A percentile compares a stretch with the other conserved stretches of the same genome.
Evolutionary conservation across 176 grass and related monocot genomes (phyloP).

Genomic region (Oryza rufipogon): DNA sequence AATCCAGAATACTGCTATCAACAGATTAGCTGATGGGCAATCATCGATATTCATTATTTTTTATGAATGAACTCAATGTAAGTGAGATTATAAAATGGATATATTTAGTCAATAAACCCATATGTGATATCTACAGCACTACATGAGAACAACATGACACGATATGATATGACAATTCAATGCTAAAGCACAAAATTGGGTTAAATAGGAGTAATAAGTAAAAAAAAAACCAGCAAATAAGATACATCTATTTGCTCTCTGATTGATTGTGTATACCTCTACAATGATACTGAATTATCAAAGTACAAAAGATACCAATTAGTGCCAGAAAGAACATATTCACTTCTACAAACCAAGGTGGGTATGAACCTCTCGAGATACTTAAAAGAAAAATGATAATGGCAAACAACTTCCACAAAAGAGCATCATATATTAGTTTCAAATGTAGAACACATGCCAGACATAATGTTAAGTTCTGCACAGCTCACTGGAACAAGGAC

Average conservation of each 20-base stretch:
- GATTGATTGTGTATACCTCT: neutral
- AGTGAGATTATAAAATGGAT: neutral
- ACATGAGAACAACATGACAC: neutral
- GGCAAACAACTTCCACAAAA: too few species aligned
- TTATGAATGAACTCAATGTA: neutral
- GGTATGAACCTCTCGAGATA: neutral
- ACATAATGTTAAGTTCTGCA: neutral
- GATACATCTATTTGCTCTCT: neutral
- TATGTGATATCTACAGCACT: neutral
- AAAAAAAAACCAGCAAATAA: neutral
- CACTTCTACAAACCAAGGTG: neutral
- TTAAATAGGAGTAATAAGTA: neutral
- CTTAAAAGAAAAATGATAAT: neutral
- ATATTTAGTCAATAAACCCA: neutral
- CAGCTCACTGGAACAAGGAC: neutral
- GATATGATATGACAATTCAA: neutral
- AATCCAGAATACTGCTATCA: constrained; percentile 13
- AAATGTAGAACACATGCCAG: neutral
- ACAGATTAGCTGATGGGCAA: neutral
- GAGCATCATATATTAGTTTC: neutral
- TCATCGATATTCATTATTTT: neutral
- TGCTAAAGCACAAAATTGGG: neutral
- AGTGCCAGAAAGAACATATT: neutral
- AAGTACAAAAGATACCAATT: neutral
- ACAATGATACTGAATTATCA: neutral